Percentiles rank a stretch among this genome's conserved stretches.
phyloP scores from a whole-genome alignment of 177 flowering plant species.

The Vitis hybrid region DNA sequence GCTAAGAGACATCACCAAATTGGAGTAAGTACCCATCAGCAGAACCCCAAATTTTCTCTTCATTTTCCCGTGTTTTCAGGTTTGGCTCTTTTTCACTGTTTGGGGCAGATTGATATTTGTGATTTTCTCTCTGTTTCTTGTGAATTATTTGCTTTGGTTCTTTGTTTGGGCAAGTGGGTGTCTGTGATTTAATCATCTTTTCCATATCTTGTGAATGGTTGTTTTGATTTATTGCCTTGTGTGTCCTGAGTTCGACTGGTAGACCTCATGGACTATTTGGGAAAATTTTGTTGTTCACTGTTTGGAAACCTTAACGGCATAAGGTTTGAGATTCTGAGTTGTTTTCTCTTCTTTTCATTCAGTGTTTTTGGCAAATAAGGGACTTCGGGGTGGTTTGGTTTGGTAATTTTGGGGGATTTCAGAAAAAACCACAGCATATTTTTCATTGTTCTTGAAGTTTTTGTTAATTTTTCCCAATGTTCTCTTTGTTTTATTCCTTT shows the following conservation, averaged over 20 bases:
- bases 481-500: too few relatives aligned
- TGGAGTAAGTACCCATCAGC: conserved; percentile 9
- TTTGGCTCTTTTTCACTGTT: background rate
- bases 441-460: too few relatives aligned
- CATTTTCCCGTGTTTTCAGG: background rate
- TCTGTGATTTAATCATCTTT: background rate
- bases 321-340: background rate
- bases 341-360: background rate
- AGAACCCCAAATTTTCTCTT: background rate
- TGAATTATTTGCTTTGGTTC: background rate
- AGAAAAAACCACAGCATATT: too few relatives aligned
- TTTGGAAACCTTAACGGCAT: background rate
- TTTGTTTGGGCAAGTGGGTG: background rate
- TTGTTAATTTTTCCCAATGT: too few relatives aligned
- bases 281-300: too few relatives aligned
- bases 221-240: background rate
- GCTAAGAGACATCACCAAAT: conserved; percentile 11
- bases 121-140: background rate
- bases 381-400: too few relatives aligned
- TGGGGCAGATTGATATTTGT: too few relatives aligned
- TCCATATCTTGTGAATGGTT: background rate
- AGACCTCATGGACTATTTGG: too few relatives aligned
- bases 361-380: too few relatives aligned
- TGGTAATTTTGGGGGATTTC: too few relatives aligned
- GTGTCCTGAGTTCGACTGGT: background rate